Evolutionary conservation across 1,139 yeast genomes (phyloP).

Genomic region (Lodderomyces margitis): DNA sequence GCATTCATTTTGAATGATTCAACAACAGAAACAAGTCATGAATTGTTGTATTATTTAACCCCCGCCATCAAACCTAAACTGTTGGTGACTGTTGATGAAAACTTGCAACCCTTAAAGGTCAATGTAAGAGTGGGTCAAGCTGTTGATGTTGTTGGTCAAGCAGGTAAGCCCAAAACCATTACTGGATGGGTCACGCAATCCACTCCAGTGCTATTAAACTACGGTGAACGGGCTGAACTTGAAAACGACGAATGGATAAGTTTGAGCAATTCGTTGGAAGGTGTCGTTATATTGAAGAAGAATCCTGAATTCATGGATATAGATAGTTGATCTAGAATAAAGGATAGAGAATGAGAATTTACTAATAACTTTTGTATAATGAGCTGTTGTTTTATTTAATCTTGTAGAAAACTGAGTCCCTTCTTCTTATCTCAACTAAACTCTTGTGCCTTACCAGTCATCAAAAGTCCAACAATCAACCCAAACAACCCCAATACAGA

Average conservation of each 20-base stretch:
- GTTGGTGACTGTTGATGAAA: slow-evolving; percentile 89
- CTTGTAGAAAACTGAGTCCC: not conserved
- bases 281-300: slow-evolving; percentile 87
- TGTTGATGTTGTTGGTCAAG: slow-evolving; percentile 97
- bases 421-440: slow-evolving; percentile 30
- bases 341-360: not conserved
- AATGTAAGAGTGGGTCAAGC: slow-evolving; percentile 98
- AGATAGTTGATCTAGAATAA: slow-evolving; percentile 28
- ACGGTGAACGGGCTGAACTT: slow-evolving; percentile 95
- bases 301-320: slow-evolving; percentile 84
- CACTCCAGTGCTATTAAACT: slow-evolving; percentile 89
- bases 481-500: slow-evolving; percentile 93
- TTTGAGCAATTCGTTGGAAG: slow-evolving; percentile 81
- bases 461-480: slow-evolving; percentile 89
- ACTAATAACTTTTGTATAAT: not conserved
- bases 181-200: slow-evolving; percentile 99
- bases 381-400: not conserved
- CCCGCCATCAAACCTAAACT: slow-evolving; percentile 92
- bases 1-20: slow-evolving; percentile 55
- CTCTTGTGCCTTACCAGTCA: slow-evolving; percentile 95
- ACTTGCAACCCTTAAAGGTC: slow-evolving; percentile 82
- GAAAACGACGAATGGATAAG: slow-evolving; percentile 93
- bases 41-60: slow-evolving; percentile 77
- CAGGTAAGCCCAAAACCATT: slow-evolving; percentile 97
- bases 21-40: slow-evolving; percentile 62